Percentiles rank a stretch among this genome's conserved stretches.
Conservation (phyloP, 768 basidiomycete genomes). For the Pleurotus ostreatus region DNA sequence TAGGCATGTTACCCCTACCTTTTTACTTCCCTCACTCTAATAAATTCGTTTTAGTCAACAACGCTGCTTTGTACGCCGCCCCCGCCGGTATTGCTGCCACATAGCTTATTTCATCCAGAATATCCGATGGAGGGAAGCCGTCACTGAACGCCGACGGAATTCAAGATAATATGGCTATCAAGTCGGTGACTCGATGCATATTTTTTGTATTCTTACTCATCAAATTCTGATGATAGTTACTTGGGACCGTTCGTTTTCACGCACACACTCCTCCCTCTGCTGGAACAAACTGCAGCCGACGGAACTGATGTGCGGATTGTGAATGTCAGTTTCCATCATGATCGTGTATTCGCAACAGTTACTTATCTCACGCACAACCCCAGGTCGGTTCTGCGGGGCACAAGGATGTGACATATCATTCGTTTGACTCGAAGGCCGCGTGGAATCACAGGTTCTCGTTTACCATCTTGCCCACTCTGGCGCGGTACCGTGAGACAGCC, state of each 20-base stretch:
- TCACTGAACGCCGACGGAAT: constrained; percentile 6
- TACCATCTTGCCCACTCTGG: constrained; percentile 12
- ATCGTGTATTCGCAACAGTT: too few relatives aligned
- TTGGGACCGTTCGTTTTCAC: constrained; percentile 20
- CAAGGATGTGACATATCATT: constrained; percentile 13
- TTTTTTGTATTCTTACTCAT: not conserved
- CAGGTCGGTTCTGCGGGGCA: constrained; percentile 29
- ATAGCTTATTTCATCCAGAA: not conserved
- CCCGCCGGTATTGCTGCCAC: not conserved
- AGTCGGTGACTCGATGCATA: constrained; percentile 9
- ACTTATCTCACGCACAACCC: not conserved
- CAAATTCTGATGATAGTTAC: constrained; percentile 9
- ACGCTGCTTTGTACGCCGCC: constrained; percentile 16
- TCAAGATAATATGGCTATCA: constrained; percentile 15
- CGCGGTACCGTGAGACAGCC: constrained; percentile 28
- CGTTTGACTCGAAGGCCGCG: constrained; percentile 22
- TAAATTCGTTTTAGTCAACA: constrained; percentile 15
- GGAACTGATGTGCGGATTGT: constrained; percentile 18
- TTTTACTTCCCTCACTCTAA: too few relatives aligned
- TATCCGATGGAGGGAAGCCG: constrained; percentile 1
- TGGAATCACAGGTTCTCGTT: constrained; percentile 32
- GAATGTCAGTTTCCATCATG: constrained; percentile 11
- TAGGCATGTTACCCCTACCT: constrained; percentile 25
- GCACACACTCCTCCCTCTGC: constrained; percentile 16
- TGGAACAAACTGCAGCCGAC: constrained; percentile 15